These are phyloP conservation scores for Trichoderma arundinaceum DNA, from an alignment of 2,329 filamentous ascomycete genomes.

Conservation along the genomic window DNA sequence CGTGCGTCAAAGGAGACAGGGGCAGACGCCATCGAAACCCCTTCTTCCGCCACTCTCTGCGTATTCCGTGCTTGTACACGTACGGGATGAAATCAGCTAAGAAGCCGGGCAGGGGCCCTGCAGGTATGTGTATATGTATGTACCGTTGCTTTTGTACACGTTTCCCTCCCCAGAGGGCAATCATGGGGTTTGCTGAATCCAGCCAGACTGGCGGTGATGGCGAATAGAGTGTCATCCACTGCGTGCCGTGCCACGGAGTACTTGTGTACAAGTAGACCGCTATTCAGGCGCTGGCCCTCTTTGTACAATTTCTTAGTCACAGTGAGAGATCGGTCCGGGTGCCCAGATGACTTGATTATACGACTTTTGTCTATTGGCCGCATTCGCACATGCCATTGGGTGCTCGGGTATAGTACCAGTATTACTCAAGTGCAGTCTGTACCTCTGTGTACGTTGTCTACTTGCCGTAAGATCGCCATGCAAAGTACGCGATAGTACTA, in stretches of 20 bases:
- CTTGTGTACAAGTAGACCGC: constrained; percentile 8
- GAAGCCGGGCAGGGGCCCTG: constrained; percentile 13
- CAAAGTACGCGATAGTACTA: too few relatives aligned
- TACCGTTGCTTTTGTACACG: background rate
- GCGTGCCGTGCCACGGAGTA: background rate
- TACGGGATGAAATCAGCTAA: constrained; percentile 8
- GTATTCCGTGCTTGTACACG: constrained; percentile 11
- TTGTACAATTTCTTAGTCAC: constrained; percentile 1
- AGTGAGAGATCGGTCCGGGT: constrained; percentile 9
- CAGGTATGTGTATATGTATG: background rate
- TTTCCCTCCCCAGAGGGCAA: background rate
- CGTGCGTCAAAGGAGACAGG: constrained; percentile 23
- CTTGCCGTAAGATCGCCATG: too few relatives aligned
- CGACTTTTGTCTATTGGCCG: background rate
- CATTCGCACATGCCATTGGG: background rate
- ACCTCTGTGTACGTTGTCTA: too few relatives aligned
- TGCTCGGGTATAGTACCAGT: too few relatives aligned
- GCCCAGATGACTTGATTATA: background rate
- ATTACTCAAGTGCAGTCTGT: too few relatives aligned
- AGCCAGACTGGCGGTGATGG: constrained; percentile 28
- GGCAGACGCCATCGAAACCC: background rate
- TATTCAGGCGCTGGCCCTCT: constrained; percentile 20
- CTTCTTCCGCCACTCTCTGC: constrained; percentile 8
- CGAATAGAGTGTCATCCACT: background rate
- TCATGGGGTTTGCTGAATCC: background rate